Percentiles rank a stretch among this genome's conserved stretches.
Conservation (phyloP, 805 yeast species). For the Trichomonascus vanleenenianus region DNA sequence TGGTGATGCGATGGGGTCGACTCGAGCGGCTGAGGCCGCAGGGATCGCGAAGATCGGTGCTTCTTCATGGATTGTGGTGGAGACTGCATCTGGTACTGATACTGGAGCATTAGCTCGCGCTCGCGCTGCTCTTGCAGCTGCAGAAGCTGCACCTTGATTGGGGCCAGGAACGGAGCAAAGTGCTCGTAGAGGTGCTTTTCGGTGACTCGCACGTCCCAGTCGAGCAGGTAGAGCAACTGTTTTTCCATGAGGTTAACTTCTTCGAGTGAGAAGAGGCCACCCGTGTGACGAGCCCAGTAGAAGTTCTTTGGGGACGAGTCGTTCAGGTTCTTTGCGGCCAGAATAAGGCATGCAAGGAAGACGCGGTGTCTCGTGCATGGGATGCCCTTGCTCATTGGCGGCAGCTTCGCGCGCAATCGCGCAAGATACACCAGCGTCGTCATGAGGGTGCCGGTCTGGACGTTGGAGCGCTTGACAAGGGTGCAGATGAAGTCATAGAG, state of each 20-base stretch:
- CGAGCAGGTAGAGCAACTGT: slow-evolving; percentile 71
- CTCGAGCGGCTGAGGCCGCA: neutral
- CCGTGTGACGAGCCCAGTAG: slow-evolving; percentile 93
- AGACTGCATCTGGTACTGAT: slow-evolving; percentile 1
- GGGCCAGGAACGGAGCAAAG: slow-evolving; percentile 65
- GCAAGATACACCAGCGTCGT: slow-evolving; percentile 78
- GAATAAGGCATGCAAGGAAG: slow-evolving; percentile 77
- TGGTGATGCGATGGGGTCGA: neutral
- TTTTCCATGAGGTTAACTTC: slow-evolving; percentile 91
- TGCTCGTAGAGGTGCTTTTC: slow-evolving; percentile 63
- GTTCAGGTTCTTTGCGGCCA: slow-evolving; percentile 88
- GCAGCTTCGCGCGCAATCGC: slow-evolving; percentile 67
- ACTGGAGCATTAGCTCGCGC: slow-evolving; percentile 11
- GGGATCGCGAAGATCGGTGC: neutral
- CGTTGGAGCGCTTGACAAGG: slow-evolving; percentile 74
- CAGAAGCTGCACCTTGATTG: slow-evolving; percentile 51
- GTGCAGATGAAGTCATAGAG: slow-evolving; percentile 53
- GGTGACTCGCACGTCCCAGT: slow-evolving; percentile 75
- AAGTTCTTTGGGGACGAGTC: slow-evolving; percentile 93
- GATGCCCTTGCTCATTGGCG: slow-evolving; percentile 85
- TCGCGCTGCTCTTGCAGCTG: slow-evolving; percentile 4
- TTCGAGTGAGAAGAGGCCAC: slow-evolving; percentile 64
- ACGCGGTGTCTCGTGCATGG: slow-evolving; percentile 86
- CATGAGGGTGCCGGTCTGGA: slow-evolving; percentile 93
- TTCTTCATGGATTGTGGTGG: neutral